These are phyloP conservation scores for Tephrocybe sp. DNA, from an alignment of 768 basidiomycete genomes.

Conservation along the genomic window DNA sequence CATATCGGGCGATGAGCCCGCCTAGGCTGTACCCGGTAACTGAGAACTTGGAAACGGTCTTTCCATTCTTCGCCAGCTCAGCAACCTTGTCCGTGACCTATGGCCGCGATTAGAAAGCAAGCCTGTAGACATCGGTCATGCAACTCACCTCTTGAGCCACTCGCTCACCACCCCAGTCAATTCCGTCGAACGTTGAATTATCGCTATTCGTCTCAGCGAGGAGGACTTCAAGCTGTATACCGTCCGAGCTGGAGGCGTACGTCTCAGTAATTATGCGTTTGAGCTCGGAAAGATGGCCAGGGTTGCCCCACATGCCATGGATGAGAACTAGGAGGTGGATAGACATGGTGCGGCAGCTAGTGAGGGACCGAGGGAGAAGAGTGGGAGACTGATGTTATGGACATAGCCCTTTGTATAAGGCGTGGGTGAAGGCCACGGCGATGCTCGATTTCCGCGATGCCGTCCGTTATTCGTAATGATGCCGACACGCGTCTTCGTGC, in stretches of 20 bases:
- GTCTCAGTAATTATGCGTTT: constrained; percentile 52
- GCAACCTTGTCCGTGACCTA: constrained; percentile 60
- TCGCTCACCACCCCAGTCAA: constrained; percentile 83
- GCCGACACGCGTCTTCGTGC: no score
- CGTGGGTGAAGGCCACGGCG: no score
- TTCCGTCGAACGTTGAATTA: constrained; percentile 76
- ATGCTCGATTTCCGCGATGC: no score
- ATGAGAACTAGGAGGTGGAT: constrained; percentile 52
- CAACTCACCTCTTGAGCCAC: constrained; percentile 71
- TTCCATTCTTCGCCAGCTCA: constrained; percentile 50
- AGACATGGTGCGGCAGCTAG: no score
- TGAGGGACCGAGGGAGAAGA: no score
- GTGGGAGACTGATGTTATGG: no score
- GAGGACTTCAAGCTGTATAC: constrained; percentile 58
- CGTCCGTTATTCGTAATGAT: no score
- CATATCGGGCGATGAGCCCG: constrained; percentile 79
- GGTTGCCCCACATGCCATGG: constrained; percentile 84
- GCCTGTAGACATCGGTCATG: background rate
- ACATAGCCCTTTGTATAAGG: no score
- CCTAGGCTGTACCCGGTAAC: constrained; percentile 80
- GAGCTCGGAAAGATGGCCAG: constrained; percentile 61
- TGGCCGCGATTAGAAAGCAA: background rate
- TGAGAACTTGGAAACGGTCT: constrained; percentile 67
- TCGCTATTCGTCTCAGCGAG: constrained; percentile 64
- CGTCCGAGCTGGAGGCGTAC: constrained; percentile 29